Evolutionary conservation across 768 basidiomycete genomes (phyloP).

Genomic region (Amanita muscaria): DNA sequence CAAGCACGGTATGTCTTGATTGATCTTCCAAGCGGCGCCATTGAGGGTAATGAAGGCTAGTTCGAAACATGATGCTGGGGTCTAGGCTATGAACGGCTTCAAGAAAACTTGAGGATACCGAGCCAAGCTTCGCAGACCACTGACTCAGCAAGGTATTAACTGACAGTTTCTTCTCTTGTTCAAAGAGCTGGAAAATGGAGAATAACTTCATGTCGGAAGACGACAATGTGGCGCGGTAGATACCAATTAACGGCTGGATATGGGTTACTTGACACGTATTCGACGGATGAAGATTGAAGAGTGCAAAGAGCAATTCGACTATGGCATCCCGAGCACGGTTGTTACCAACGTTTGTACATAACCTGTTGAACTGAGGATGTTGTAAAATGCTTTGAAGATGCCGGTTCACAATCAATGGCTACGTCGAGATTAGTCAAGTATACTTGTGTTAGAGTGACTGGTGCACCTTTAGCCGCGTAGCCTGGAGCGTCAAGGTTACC

Average conservation of each 20-base stretch:
- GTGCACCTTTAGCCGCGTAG: constrained; percentile 4
- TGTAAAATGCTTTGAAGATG: constrained; percentile 70
- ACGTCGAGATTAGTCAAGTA: not conserved
- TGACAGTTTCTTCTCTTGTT: constrained; percentile 57
- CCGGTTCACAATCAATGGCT: constrained; percentile 69
- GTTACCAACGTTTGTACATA: constrained; percentile 24
- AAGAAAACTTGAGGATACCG: constrained; percentile 37
- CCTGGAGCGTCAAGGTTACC: constrained; percentile 27
- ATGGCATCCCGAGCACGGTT: constrained; percentile 35
- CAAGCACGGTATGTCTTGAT: constrained; percentile 14
- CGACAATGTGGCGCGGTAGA: constrained; percentile 73
- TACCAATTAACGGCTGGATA: constrained; percentile 61
- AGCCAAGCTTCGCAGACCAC: constrained; percentile 51
- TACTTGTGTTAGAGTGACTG: not conserved
- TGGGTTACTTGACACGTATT: constrained; percentile 85
- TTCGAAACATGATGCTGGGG: constrained; percentile 54
- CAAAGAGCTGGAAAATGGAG: constrained; percentile 73
- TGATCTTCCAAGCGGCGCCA: constrained; percentile 46
- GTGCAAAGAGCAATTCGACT: constrained; percentile 45
- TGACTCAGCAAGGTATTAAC: constrained; percentile 49
- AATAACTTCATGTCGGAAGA: constrained; percentile 57
- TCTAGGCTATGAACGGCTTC: constrained; percentile 70
- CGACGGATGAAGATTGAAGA: constrained; percentile 70
- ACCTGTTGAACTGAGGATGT: constrained; percentile 50
- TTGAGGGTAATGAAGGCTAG: constrained; percentile 62